phyloP scores from a whole-genome alignment of 495 filamentous ascomycete genomes.

The Neurospora tetrasperma region DNA sequence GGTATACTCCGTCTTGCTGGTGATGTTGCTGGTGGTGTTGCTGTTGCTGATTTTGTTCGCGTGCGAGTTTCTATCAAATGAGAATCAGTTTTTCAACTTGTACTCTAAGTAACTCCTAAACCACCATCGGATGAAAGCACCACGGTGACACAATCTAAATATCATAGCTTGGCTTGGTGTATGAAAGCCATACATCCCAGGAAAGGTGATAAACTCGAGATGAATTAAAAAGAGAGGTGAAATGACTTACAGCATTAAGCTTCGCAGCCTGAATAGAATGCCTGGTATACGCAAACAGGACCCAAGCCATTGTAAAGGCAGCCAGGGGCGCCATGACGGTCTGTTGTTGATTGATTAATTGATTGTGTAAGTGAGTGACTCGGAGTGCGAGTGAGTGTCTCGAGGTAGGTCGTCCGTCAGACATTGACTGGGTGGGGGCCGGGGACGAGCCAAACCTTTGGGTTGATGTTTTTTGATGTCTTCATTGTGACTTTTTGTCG shows the following conservation, averaged over 20 bases:
- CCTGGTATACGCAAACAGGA: slow-evolving; percentile 36
- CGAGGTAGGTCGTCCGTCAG: background rate
- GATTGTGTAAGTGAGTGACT: background rate
- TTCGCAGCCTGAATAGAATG: slow-evolving; percentile 34
- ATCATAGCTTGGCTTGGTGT: background rate
- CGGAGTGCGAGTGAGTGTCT: background rate
- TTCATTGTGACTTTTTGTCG: background rate
- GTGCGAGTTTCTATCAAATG: background rate
- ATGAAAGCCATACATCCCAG: background rate
- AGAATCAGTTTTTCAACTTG: background rate
- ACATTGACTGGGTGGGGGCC: background rate
- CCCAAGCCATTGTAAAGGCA: slow-evolving; percentile 38
- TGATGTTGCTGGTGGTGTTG: background rate
- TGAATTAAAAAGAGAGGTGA: background rate
- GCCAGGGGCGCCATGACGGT: slow-evolving; percentile 36
- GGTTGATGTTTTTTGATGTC: background rate
- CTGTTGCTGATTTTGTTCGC: background rate
- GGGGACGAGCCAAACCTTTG: background rate
- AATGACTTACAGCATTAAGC: slow-evolving; percentile 27
- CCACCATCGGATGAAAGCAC: background rate
- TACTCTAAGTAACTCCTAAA: background rate
- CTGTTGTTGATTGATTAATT: slow-evolving; percentile 12
- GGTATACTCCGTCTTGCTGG: background rate
- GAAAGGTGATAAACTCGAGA: background rate
- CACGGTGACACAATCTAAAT: background rate